Percentiles rank a stretch among this genome's conserved stretches.
Conservation (phyloP, 768 basidiomycete genomes). For the Suillus ampliporus region DNA sequence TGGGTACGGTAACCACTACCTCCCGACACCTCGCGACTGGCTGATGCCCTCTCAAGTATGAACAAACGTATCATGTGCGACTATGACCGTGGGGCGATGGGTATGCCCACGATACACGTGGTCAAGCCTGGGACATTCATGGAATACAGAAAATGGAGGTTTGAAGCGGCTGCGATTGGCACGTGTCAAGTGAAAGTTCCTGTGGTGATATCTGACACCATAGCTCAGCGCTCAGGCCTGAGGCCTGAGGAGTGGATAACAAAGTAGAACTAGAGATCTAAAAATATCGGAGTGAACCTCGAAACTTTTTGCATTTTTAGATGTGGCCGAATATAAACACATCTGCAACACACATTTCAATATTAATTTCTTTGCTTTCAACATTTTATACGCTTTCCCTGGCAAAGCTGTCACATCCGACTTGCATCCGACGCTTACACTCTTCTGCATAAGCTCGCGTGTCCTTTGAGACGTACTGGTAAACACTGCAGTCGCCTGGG, state of each 20-base stretch:
- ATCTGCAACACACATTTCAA: too few relatives aligned
- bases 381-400: too few relatives aligned
- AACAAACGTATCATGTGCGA: background rate
- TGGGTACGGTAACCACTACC: conserved; percentile 13
- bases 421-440: too few relatives aligned
- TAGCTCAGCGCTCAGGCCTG: too few relatives aligned
- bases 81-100: conserved; percentile 1
- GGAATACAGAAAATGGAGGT: conserved; percentile 20
- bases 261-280: conserved; percentile 17
- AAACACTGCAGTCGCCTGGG: background rate
- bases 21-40: conserved; percentile 12
- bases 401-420: too few relatives aligned
- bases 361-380: too few relatives aligned
- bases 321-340: too few relatives aligned
- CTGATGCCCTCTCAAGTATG: conserved; percentile 16
- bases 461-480: background rate
- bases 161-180: conserved; percentile 16
- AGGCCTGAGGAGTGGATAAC: conserved; percentile 20
- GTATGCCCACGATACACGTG: conserved; percentile 19
- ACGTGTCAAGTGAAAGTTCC: conserved; percentile 23
- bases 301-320: too few relatives aligned
- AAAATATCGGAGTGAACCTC: background rate
- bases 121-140: conserved; percentile 22
- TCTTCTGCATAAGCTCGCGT: background rate
- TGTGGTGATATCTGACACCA: conserved; percentile 11